Conservation (phyloP, 805 yeast species). For the Cyberlindnera petersonii region DNA sequence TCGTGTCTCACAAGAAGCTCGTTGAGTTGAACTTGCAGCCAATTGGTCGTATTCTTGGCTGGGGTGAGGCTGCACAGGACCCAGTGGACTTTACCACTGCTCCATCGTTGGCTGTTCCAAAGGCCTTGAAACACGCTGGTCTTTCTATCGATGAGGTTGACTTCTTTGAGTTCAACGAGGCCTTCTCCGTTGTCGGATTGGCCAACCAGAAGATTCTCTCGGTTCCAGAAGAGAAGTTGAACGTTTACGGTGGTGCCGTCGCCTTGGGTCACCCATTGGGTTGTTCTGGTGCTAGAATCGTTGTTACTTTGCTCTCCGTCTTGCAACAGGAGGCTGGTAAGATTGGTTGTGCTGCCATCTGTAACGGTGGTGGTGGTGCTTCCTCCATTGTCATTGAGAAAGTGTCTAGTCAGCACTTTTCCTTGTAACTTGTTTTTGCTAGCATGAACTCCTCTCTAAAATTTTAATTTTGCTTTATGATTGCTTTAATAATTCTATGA, state of each 20-base stretch:
- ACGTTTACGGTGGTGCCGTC: constrained; percentile 94
- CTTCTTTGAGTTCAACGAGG: constrained; percentile 95
- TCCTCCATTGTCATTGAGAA: constrained; percentile 85
- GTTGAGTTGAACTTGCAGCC: constrained; percentile 86
- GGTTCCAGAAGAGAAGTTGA: constrained; percentile 63
- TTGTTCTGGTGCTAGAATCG: constrained; percentile 91
- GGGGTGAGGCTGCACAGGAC: constrained; percentile 98
- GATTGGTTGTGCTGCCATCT: constrained; percentile 91
- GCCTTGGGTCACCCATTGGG: constrained; percentile 96
- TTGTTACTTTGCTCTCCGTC: constrained; percentile 80
- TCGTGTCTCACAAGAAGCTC: constrained; percentile 81
- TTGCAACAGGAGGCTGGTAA: constrained; percentile 82
- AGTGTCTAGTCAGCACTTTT: constrained; percentile 32
- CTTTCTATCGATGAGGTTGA: constrained; percentile 66
- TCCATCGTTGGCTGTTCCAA: constrained; percentile 92
- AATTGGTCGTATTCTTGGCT: constrained; percentile 80
- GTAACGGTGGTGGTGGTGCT: constrained; percentile 99
- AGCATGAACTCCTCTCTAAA: too few species aligned
- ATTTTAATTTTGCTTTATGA: too few species aligned
- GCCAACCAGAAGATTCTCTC: constrained; percentile 75
- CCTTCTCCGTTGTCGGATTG: constrained; percentile 93
- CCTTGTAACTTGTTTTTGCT: too few species aligned
- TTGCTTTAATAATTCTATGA: too few species aligned
- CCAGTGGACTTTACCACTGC: constrained; percentile 96
- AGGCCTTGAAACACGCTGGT: constrained; percentile 87